phyloP scores from a whole-genome alignment of 768 basidiomycete genomes.

The Leccinellum albellum region DNA sequence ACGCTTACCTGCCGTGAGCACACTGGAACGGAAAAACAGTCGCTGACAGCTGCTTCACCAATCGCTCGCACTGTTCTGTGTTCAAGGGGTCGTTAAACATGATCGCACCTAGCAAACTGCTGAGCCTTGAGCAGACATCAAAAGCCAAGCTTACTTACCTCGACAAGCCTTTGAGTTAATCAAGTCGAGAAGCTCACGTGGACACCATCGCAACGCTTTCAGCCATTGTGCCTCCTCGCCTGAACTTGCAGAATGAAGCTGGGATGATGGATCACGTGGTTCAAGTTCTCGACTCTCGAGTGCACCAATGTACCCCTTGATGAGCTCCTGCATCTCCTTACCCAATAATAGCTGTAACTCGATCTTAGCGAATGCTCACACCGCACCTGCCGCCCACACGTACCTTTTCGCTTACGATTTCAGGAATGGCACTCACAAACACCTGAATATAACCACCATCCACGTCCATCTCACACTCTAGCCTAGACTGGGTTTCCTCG shows the following conservation, averaged over 20 bases:
- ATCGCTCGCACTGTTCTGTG: conserved; percentile 59
- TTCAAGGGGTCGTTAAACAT: conserved; percentile 91
- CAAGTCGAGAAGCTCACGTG: conserved; percentile 75
- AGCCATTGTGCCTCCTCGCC: conserved; percentile 49
- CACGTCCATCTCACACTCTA: conserved; percentile 15
- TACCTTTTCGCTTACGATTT: conserved; percentile 68
- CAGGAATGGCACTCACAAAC: conserved; percentile 58
- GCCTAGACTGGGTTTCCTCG: conserved; percentile 20
- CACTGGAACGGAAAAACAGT: conserved; percentile 92
- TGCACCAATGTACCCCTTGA: conserved; percentile 68
- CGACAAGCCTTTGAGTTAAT: conserved; percentile 95
- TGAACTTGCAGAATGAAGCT: conserved; percentile 1
- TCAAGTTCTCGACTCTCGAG: conserved; percentile 46
- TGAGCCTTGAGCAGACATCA: conserved; percentile 1
- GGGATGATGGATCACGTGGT: conserved; percentile 15
- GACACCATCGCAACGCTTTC: conserved; percentile 75
- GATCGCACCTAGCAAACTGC: conserved; percentile 67
- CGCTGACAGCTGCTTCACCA: conserved; percentile 63
- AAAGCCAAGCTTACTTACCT: conserved; percentile 48
- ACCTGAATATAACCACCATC: conserved; percentile 58
- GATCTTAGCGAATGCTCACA: conserved; percentile 9
- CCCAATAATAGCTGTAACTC: conserved; percentile 53
- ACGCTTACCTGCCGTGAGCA: conserved; percentile 83
- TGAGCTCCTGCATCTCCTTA: conserved; percentile 69
- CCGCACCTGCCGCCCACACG: conserved; percentile 8